Evolutionary conservation across 2,329 filamentous ascomycete species (phyloP).

Genomic region (Plectosphaerella cucumerina): DNA sequence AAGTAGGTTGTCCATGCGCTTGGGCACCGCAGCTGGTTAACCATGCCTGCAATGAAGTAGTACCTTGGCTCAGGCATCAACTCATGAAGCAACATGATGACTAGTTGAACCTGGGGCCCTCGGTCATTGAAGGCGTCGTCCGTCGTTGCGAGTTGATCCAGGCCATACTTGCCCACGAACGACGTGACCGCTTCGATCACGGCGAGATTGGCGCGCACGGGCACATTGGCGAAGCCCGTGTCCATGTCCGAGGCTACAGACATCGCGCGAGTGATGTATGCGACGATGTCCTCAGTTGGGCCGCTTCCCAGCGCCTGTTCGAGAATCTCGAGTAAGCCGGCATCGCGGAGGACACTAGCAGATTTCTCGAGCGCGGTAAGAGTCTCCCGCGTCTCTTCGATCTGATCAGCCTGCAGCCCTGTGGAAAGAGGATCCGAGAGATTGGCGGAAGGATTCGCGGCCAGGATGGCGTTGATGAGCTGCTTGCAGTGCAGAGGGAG

Average conservation of each 20-base stretch:
- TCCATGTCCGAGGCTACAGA: slow-evolving; percentile 53
- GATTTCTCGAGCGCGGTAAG: slow-evolving; percentile 64
- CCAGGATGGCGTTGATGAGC: slow-evolving; percentile 81
- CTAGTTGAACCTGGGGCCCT: slow-evolving; percentile 64
- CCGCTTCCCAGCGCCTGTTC: slow-evolving; percentile 57
- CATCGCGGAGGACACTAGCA: slow-evolving; percentile 46
- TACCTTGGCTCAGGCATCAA: slow-evolving; percentile 76
- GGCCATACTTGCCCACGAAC: slow-evolving; percentile 72
- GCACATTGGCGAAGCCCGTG: slow-evolving; percentile 62
- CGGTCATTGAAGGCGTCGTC: slow-evolving; percentile 60
- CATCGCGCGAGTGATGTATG: slow-evolving; percentile 71
- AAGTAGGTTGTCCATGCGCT: slow-evolving; percentile 92
- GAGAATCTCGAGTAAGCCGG: slow-evolving; percentile 54
- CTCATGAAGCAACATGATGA: slow-evolving; percentile 74
- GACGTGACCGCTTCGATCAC: slow-evolving; percentile 81
- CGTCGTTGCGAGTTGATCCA: slow-evolving; percentile 52
- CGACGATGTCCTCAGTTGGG: slow-evolving; percentile 67
- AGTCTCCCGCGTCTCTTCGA: slow-evolving; percentile 68
- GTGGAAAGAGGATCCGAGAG: slow-evolving; percentile 69
- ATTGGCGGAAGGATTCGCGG: slow-evolving; percentile 66
- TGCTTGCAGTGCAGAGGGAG: slow-evolving; percentile 84
- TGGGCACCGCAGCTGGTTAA: slow-evolving; percentile 88
- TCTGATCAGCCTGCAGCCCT: slow-evolving; percentile 70
- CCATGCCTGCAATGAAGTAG: slow-evolving; percentile 76
- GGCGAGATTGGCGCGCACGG: slow-evolving; percentile 63